A percentile compares a stretch with the other conserved stretches of the same genome.
phyloP scores from a whole-genome alignment of 2,329 filamentous ascomycete genomes.

The Tolypocladium amazonense region DNA sequence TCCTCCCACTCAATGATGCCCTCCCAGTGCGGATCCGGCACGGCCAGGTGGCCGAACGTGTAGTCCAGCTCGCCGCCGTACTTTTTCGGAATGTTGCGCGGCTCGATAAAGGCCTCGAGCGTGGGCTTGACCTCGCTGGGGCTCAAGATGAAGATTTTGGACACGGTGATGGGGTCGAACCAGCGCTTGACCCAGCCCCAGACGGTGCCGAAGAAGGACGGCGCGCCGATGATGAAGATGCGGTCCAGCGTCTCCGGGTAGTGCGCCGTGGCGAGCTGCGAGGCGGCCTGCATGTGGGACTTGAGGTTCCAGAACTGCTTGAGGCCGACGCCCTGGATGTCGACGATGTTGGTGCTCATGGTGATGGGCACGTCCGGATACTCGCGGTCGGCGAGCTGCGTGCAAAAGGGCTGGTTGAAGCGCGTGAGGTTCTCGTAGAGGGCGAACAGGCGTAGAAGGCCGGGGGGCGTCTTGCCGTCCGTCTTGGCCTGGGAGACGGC shows the following conservation, averaged over 20 bases:
- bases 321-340: conserved; percentile 77
- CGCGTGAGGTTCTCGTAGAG: conserved; percentile 87
- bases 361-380: conserved; percentile 77
- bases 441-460: conserved; percentile 78
- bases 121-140: conserved; percentile 64
- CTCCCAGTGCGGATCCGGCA: conserved; percentile 54
- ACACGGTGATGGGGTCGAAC: conserved; percentile 89
- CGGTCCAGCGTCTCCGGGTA: conserved; percentile 81
- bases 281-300: conserved; percentile 86
- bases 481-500: conserved; percentile 50
- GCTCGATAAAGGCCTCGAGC: conserved; percentile 71
- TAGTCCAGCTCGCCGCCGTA: conserved; percentile 86
- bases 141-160: conserved; percentile 88
- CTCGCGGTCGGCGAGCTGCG: conserved; percentile 60
- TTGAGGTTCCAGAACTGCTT: conserved; percentile 96
- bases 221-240: conserved; percentile 71
- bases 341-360: conserved; percentile 88
- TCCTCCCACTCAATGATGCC: conserved; percentile 41
- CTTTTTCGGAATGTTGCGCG: conserved; percentile 72
- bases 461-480: conserved; percentile 57
- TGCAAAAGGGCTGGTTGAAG: conserved; percentile 79
- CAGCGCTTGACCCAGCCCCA: conserved; percentile 94
- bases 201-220: conserved; percentile 82
- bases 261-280: conserved; percentile 78
- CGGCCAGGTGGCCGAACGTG: conserved; percentile 63